Conservation (phyloP, 345 rosid genomes). For the Dimocarpus longan region DNA sequence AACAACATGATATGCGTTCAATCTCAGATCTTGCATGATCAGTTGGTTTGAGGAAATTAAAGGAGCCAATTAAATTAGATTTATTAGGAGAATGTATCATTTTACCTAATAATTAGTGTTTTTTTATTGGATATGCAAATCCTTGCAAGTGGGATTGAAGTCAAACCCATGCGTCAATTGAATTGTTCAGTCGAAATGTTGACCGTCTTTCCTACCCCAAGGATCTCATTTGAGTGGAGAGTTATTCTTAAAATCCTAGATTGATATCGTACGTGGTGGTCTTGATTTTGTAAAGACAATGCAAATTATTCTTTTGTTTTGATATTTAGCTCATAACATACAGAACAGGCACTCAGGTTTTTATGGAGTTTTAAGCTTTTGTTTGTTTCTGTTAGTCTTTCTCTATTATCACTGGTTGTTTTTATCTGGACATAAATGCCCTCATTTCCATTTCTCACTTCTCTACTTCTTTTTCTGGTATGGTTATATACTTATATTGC, state of each 20-base stretch:
- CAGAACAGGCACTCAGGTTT: not conserved
- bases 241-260: not conserved
- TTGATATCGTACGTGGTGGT: not conserved
- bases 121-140: not conserved
- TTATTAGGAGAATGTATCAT: not conserved
- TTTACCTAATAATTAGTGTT: too few relatives aligned
- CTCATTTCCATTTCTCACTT: not conserved
- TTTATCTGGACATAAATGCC: constrained; percentile 17
- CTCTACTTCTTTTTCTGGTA: not conserved
- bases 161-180: not conserved
- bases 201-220: not conserved
- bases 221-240: not conserved
- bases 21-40: too few relatives aligned
- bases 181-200: not conserved
- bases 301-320: too few relatives aligned
- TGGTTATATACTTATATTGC: too few relatives aligned
- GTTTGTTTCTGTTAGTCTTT: constrained; percentile 3
- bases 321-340: too few relatives aligned
- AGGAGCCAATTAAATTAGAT: not conserved
- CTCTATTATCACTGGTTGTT: constrained; percentile 14
- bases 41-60: too few relatives aligned
- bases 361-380: constrained; percentile 29
- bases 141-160: not conserved
- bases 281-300: too few relatives aligned
- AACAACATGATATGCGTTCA: not conserved